These are phyloP conservation scores for Drechslerella dactyloides DNA, from an alignment of 2,329 filamentous ascomycete species.

Conservation along the genomic window DNA sequence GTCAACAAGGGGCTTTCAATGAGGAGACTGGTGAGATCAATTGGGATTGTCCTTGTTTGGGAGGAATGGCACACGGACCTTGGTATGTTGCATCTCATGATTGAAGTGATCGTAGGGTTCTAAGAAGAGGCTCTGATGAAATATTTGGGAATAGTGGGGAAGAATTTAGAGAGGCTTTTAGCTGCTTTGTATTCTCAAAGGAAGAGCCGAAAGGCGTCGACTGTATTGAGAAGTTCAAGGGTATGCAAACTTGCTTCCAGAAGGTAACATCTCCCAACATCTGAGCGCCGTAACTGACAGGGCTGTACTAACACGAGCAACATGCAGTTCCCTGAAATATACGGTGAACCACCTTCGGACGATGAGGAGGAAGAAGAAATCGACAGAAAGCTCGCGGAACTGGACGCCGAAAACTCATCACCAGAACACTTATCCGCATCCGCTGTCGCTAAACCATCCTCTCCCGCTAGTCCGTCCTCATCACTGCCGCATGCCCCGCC, in stretches of 20 bases:
- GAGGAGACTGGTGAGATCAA: constrained; percentile 99
- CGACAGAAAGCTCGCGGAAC: constrained; percentile 37
- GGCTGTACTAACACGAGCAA: constrained; percentile 5
- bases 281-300: background rate
- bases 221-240: constrained; percentile 98
- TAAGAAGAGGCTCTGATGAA: constrained; percentile 1
- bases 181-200: constrained; percentile 94
- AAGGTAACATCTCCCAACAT: constrained; percentile 56
- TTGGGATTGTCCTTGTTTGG: constrained; percentile 97
- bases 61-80: constrained; percentile 94
- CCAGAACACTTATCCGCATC: background rate
- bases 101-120: background rate
- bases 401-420: constrained; percentile 25
- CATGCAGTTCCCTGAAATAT: constrained; percentile 78
- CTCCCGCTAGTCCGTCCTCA: constrained; percentile 13
- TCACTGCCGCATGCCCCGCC: constrained; percentile 41
- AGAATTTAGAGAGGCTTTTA: constrained; percentile 93
- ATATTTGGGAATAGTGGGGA: constrained; percentile 65
- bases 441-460: constrained; percentile 7
- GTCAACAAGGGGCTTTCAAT: constrained; percentile 91
- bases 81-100: constrained; percentile 61
- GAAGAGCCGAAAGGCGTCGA: constrained; percentile 98
- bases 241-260: constrained; percentile 97
- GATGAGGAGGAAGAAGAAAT: constrained; percentile 64
- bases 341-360: constrained; percentile 86